Evolutionary conservation across 768 basidiomycete species (phyloP).

Genomic region (Hericium coralloides): DNA sequence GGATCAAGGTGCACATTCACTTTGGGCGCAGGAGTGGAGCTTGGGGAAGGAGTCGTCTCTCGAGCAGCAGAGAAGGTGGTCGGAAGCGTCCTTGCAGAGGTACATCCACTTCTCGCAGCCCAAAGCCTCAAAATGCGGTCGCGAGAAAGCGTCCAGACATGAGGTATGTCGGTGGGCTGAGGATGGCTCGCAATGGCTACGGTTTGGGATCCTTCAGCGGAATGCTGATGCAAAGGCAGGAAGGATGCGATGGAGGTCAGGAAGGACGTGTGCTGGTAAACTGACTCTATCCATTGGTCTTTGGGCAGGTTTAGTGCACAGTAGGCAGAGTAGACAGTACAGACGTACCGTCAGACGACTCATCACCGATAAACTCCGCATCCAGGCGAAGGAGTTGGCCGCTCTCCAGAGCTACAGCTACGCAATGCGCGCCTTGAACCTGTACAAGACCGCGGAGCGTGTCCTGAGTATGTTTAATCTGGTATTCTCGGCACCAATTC

Average conservation of each 20-base stretch:
- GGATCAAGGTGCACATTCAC: slow-evolving; percentile 45
- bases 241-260: slow-evolving; percentile 60
- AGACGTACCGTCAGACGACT: slow-evolving; percentile 48
- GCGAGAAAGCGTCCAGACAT: slow-evolving; percentile 80
- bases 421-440: slow-evolving; percentile 55
- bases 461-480: slow-evolving; percentile 42
- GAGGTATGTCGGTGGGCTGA: slow-evolving; percentile 65
- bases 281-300: slow-evolving; percentile 69
- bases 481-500: slow-evolving; percentile 60
- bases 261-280: slow-evolving; percentile 58
- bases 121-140: slow-evolving; percentile 81
- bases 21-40: slow-evolving; percentile 23
- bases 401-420: slow-evolving; percentile 52
- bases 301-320: slow-evolving; percentile 2
- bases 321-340: not conserved
- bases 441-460: slow-evolving; percentile 35
- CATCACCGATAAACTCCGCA: slow-evolving; percentile 46
- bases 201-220: slow-evolving; percentile 46
- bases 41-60: slow-evolving; percentile 24
- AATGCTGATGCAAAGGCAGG: slow-evolving; percentile 31
- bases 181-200: slow-evolving; percentile 66
- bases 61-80: slow-evolving; percentile 21
- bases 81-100: slow-evolving; percentile 51
- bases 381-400: slow-evolving; percentile 66
- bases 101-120: slow-evolving; percentile 68